Conservation (phyloP, 2,329 filamentous ascomycete genomes). For the Penicillium griseofulvum region DNA sequence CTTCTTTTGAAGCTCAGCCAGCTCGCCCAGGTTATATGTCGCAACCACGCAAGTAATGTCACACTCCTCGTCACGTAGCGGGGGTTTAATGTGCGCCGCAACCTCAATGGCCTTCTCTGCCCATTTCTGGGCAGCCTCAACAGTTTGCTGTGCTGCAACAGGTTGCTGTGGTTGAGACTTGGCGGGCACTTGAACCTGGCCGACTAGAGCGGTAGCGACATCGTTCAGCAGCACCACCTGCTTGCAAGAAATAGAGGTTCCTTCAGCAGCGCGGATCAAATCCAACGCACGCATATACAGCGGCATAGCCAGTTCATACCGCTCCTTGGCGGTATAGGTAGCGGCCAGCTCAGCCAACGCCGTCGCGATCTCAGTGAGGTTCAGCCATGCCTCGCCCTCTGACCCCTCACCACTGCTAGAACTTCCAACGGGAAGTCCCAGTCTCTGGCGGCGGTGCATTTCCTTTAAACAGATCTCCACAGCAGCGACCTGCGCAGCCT, state of each 20-base stretch:
- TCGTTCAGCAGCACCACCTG: constrained; percentile 69
- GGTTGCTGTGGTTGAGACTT: constrained; percentile 23
- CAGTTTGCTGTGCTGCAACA: constrained; percentile 58
- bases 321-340: constrained; percentile 69
- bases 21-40: constrained; percentile 81
- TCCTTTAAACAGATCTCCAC: constrained; percentile 78
- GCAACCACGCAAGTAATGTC: constrained; percentile 79
- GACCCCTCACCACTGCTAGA: constrained; percentile 25
- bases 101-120: constrained; percentile 71
- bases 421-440: constrained; percentile 67
- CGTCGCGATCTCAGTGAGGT: constrained; percentile 38
- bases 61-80: constrained; percentile 72
- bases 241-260: constrained; percentile 62
- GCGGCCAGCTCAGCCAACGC: constrained; percentile 63
- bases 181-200: constrained; percentile 31
- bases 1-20: constrained; percentile 72
- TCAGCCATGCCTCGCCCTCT: constrained; percentile 36
- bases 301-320: constrained; percentile 78
- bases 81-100: constrained; percentile 62
- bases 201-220: constrained; percentile 49
- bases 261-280: constrained; percentile 54
- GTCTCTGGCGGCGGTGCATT: constrained; percentile 62
- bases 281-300: constrained; percentile 82
- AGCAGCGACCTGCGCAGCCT: constrained; percentile 73
- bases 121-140: constrained; percentile 74